phyloP scores from a whole-genome alignment of 768 basidiomycete genomes.

The Mycena galericulata region DNA sequence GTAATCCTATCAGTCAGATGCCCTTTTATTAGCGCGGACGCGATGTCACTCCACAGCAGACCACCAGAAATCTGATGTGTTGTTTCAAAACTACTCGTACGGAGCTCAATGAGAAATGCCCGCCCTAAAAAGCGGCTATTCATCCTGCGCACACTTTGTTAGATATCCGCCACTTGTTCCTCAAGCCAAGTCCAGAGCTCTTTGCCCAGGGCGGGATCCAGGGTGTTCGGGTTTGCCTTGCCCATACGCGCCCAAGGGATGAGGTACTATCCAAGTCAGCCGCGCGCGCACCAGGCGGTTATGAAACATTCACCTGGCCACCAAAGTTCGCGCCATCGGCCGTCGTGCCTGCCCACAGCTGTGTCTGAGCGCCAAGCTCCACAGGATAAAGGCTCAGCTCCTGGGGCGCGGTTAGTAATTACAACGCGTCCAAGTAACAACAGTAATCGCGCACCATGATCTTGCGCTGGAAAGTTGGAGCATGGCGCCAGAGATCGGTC shows the following conservation, averaged over 20 bases:
- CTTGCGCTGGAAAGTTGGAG: not conserved
- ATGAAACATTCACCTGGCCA: constrained; percentile 59
- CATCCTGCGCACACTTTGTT: no score
- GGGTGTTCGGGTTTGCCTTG: constrained; percentile 22
- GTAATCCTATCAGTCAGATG: no score
- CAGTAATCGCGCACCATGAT: constrained; percentile 13
- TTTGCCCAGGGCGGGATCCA: constrained; percentile 46
- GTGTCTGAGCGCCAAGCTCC: constrained; percentile 59
- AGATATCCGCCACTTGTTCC: constrained; percentile 49
- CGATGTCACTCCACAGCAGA: no score
- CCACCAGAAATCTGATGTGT: no score
- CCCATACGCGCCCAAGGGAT: constrained; percentile 58
- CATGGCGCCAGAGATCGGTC: constrained; percentile 26
- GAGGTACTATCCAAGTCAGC: constrained; percentile 46
- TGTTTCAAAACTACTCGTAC: no score
- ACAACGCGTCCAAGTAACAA: not conserved
- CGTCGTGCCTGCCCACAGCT: constrained; percentile 62
- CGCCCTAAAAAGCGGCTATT: no score
- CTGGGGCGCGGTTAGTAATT: not conserved
- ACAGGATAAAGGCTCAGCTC: constrained; percentile 43
- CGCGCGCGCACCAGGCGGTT: not conserved
- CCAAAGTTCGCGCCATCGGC: constrained; percentile 53
- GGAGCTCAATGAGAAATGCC: no score
- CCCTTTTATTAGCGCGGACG: no score
- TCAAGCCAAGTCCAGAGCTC: constrained; percentile 58